Conservation (phyloP, 148 eudicot species). For the Fallopia convolvulus region DNA sequence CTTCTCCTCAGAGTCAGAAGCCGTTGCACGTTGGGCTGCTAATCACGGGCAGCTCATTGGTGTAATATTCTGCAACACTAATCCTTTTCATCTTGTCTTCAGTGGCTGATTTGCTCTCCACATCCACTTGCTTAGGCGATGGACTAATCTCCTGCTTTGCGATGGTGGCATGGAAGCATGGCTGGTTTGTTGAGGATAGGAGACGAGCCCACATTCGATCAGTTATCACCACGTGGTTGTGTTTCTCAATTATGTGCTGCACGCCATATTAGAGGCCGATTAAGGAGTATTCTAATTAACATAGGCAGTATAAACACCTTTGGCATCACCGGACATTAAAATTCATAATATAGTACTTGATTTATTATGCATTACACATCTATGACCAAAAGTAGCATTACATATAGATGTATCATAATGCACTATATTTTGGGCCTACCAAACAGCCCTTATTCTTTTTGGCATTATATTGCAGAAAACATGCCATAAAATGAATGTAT, state of each 20-base stretch:
- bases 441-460: too few species aligned
- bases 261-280: neutral
- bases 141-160: neutral
- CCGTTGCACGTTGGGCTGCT: neutral
- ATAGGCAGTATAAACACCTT: too few species aligned
- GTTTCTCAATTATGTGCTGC: slow-evolving; percentile 62
- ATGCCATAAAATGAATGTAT: too few species aligned
- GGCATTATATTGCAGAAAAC: too few species aligned
- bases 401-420: too few species aligned
- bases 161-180: neutral
- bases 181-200: slow-evolving; percentile 77
- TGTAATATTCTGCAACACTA: too few species aligned
- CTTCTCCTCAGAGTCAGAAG: neutral
- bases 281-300: neutral
- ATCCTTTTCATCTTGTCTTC: neutral
- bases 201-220: slow-evolving; percentile 94
- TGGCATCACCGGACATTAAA: too few species aligned
- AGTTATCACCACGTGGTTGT: slow-evolving; percentile 60
- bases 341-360: too few species aligned
- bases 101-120: neutral
- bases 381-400: too few species aligned
- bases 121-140: neutral
- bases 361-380: too few species aligned
- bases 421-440: too few species aligned
- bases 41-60: neutral